Evolutionary conservation across 192 early-diverging fungal genomes (phyloP).

Genomic region (Pilobolus umbonatus): DNA sequence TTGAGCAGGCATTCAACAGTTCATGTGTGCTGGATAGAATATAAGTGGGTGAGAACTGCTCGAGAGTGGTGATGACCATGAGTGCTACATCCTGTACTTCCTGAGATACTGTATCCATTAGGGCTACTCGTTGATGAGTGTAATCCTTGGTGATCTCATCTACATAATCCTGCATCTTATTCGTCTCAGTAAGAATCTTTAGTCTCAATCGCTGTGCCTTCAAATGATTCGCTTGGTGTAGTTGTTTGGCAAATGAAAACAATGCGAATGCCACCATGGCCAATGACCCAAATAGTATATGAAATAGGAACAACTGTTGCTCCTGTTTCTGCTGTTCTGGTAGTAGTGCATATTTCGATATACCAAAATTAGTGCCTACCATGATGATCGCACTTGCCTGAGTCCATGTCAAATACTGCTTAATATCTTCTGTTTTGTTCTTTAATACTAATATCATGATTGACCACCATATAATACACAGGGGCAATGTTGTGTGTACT

Average conservation of each 20-base stretch:
- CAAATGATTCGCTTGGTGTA: neutral
- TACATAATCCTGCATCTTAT: neutral
- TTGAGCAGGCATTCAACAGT: constrained; percentile 49
- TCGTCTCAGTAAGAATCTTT: neutral
- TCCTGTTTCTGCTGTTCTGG: too few relatives aligned
- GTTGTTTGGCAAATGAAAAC: neutral
- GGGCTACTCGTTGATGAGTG: constrained; percentile 21
- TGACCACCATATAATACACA: neutral
- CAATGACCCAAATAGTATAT: too few relatives aligned
- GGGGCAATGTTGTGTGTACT: neutral
- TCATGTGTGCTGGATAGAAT: constrained; percentile 45
- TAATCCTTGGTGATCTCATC: neutral
- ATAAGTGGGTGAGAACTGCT: constrained; percentile 45
- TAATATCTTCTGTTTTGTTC: neutral
- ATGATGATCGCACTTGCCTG: neutral
- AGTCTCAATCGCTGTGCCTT: neutral
- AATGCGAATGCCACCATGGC: too few relatives aligned
- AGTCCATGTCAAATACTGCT: neutral
- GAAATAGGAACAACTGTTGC: too few relatives aligned
- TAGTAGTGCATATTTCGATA: too few relatives aligned
- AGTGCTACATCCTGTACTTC: constrained; percentile 46
- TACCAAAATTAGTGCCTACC: neutral
- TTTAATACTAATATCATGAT: neutral
- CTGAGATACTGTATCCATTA: constrained; percentile 35
- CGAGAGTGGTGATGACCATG: constrained; percentile 42